Conservation (phyloP, 192 early-diverging fungal species). For the Backusella macrospora region DNA sequence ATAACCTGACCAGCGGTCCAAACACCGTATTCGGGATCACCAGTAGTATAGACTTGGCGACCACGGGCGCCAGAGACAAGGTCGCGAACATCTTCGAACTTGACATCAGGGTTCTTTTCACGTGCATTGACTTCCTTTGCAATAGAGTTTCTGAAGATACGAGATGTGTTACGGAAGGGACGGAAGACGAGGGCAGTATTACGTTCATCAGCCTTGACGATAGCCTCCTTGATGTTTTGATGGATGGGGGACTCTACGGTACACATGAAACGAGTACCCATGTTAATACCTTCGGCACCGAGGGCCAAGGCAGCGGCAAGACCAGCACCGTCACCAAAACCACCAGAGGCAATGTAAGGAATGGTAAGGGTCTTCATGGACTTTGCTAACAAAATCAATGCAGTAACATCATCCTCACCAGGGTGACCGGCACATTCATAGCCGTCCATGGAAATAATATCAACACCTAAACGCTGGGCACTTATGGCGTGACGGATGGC, state of each 20-base stretch:
- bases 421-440: conserved; percentile 88
- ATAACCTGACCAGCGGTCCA: conserved; percentile 71
- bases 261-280: conserved; percentile 89
- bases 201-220: conserved; percentile 69
- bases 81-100: conserved; percentile 70
- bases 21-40: conserved; percentile 60
- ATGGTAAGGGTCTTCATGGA: conserved; percentile 68
- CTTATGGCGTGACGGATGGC: conserved; percentile 72
- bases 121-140: conserved; percentile 68
- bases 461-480: conserved; percentile 65
- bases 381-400: conserved; percentile 71
- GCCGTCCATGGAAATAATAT: conserved; percentile 79
- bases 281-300: conserved; percentile 70
- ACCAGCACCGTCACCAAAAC: conserved; percentile 79
- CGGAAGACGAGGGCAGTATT: conserved; percentile 73
- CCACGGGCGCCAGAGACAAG: conserved; percentile 68
- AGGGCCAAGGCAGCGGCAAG: conserved; percentile 64
- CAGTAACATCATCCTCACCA: conserved; percentile 80
- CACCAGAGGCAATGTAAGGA: conserved; percentile 78
- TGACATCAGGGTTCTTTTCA: conserved; percentile 65
- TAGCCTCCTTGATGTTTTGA: conserved; percentile 72
- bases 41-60: conserved; percentile 58
- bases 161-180: conserved; percentile 76
- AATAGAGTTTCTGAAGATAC: conserved; percentile 75
- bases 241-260: conserved; percentile 75